A percentile compares a stretch with the other conserved stretches of the same genome.
phyloP scores from a whole-genome alignment of 2,329 filamentous ascomycete genomes.

The Aurifilum marmelostoma region DNA sequence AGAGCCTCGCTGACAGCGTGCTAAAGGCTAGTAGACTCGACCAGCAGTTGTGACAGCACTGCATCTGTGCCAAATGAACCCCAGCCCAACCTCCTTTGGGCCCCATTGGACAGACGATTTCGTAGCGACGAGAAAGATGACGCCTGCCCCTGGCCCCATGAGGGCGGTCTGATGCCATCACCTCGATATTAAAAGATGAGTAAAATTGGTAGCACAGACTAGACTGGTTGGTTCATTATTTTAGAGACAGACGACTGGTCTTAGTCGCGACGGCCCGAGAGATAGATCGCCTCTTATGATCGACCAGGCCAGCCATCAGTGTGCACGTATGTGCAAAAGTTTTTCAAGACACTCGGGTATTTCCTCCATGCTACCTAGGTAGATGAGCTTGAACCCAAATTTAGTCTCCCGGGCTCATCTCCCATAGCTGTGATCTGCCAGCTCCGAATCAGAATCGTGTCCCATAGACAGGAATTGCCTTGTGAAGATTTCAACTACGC shows the following conservation, averaged over 20 bases:
- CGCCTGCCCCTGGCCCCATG: background rate
- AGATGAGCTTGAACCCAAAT: background rate
- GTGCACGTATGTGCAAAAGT: background rate
- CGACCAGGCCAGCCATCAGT: background rate
- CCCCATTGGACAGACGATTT: background rate
- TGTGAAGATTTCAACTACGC: background rate
- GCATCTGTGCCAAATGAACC: background rate
- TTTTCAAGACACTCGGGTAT: background rate
- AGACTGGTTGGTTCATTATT: background rate
- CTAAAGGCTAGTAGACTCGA: background rate
- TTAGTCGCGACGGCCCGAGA: background rate
- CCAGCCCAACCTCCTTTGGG: background rate
- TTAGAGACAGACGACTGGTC: background rate
- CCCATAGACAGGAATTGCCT: background rate
- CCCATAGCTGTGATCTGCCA: conserved; percentile 5
- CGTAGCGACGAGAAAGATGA: background rate
- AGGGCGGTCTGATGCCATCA: background rate
- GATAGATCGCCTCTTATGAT: background rate
- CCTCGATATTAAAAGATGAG: background rate
- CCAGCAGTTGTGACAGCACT: background rate
- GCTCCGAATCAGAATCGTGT: background rate
- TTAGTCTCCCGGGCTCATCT: background rate
- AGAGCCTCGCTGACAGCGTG: background rate
- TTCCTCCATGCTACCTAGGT: background rate
- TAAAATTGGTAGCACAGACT: background rate